Evolutionary conservation across 2,329 filamentous ascomycete species (phyloP).

Genomic region (Colletotrichum melonis): DNA sequence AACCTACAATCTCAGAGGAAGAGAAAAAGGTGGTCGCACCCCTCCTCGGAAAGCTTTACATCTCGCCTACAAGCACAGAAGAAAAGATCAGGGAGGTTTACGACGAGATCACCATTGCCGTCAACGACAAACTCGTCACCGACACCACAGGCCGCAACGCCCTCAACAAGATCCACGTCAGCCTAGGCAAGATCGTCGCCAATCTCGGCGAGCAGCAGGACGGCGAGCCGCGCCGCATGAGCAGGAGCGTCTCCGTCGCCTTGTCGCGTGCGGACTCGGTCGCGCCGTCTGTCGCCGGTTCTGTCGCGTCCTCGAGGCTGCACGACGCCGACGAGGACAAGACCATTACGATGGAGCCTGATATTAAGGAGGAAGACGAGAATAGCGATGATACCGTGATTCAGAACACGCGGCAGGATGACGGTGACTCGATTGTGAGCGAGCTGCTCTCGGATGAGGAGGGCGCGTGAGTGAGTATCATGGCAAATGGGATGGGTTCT

Average conservation of each 20-base stretch:
- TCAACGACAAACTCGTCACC: conserved; percentile 69
- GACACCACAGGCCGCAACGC: conserved; percentile 73
- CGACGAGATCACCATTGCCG: conserved; percentile 68
- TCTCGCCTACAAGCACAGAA: conserved; percentile 74
- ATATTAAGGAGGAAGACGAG: conserved; percentile 61
- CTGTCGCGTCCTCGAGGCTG: conserved; percentile 38
- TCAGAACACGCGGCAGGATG: conserved; percentile 31
- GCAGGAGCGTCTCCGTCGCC: conserved; percentile 56
- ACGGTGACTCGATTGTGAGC: conserved; percentile 51
- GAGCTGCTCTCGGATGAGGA: conserved; percentile 55
- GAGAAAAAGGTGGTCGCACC: conserved; percentile 86
- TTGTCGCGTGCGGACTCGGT: conserved; percentile 37
- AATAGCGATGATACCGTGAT: conserved; percentile 42
- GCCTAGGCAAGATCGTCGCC: conserved; percentile 75
- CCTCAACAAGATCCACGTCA: conserved; percentile 75
- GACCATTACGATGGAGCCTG: conserved; percentile 53
- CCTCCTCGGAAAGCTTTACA: conserved; percentile 84
- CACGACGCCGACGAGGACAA: conserved; percentile 48
- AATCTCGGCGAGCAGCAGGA: conserved; percentile 59
- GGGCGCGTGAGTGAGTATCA: conserved; percentile 37
- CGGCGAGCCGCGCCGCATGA: conserved; percentile 51
- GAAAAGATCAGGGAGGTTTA: conserved; percentile 69
- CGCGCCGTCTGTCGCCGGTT: neutral
- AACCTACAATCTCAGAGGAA: conserved; percentile 68
- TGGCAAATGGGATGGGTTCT: neutral